Percentiles rank a stretch among this genome's conserved stretches.
These are phyloP conservation scores for Arthrobotrys iridis DNA, from an alignment of 2,329 filamentous ascomycete species.

Conservation along the genomic window DNA sequence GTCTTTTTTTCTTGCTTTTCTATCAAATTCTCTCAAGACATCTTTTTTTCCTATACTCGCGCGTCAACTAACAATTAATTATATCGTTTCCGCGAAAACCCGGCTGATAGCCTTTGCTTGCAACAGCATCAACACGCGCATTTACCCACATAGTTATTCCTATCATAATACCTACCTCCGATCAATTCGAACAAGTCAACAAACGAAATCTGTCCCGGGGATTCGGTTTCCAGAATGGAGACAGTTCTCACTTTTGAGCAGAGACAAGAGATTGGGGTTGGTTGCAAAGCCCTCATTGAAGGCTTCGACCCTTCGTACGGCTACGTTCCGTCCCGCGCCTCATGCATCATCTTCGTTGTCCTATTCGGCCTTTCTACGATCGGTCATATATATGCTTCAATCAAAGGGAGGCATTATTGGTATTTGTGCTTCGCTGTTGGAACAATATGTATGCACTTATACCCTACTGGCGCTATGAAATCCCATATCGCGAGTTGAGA, in stretches of 20 bases:
- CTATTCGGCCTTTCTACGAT: constrained; percentile 34
- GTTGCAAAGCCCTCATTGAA: constrained; percentile 25
- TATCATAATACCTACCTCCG: neutral
- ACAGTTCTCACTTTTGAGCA: constrained; percentile 22
- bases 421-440: constrained; percentile 49
- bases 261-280: neutral
- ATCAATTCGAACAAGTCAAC: neutral
- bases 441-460: constrained; percentile 40
- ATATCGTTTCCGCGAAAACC: neutral
- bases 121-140: constrained; percentile 3
- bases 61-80: no score
- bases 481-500: neutral
- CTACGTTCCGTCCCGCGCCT: constrained; percentile 33
- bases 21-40: no score
- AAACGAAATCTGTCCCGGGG: neutral
- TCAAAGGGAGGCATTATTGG: constrained; percentile 47
- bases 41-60: no score
- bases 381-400: constrained; percentile 38
- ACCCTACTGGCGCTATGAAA: no score
- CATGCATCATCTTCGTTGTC: constrained; percentile 40
- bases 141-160: no score
- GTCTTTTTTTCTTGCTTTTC: no score
- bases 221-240: constrained; percentile 13
- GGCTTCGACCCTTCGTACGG: constrained; percentile 27
- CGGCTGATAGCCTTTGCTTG: neutral